Percentiles rank a stretch among this genome's conserved stretches.
Conservation (phyloP, 768 basidiomycete species). For the Termitomyces sp. region DNA sequence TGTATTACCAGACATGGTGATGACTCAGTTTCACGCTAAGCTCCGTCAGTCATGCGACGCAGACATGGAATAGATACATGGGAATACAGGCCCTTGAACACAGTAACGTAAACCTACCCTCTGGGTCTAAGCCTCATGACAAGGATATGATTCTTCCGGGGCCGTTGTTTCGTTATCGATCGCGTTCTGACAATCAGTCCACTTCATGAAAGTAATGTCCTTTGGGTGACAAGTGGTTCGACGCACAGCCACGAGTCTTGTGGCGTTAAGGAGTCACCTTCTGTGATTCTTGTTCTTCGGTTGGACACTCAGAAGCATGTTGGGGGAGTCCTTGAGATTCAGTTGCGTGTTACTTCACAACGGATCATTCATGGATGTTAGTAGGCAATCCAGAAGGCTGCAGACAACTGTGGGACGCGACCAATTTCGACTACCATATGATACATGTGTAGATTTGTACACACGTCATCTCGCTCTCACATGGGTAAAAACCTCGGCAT, state of each 20-base stretch:
- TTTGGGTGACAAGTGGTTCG: conserved; percentile 4
- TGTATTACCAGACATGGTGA: background rate
- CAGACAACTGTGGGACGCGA: background rate
- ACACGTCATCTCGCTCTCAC: background rate
- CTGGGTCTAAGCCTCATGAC: background rate
- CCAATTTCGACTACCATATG: background rate
- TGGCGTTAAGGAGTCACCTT: conserved; percentile 15
- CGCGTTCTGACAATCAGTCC: conserved; percentile 1
- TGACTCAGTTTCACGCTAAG: background rate
- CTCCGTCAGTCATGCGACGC: conserved; percentile 4
- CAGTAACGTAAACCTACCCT: background rate
- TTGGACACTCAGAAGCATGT: background rate
- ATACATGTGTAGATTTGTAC: background rate
- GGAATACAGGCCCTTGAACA: background rate
- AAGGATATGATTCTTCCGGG: background rate
- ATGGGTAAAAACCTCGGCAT: background rate
- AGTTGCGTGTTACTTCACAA: background rate
- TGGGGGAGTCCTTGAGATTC: background rate
- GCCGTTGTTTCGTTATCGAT: conserved; percentile 4
- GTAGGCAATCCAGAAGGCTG: background rate
- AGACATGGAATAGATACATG: background rate
- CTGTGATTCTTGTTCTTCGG: conserved; percentile 3
- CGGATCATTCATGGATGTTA: conserved; percentile 1
- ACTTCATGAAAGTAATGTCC: background rate
- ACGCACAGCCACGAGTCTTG: conserved; percentile 22